These are phyloP conservation scores for Letharia columbiana DNA, from an alignment of 495 filamentous ascomycete species.

Conservation along the genomic window DNA sequence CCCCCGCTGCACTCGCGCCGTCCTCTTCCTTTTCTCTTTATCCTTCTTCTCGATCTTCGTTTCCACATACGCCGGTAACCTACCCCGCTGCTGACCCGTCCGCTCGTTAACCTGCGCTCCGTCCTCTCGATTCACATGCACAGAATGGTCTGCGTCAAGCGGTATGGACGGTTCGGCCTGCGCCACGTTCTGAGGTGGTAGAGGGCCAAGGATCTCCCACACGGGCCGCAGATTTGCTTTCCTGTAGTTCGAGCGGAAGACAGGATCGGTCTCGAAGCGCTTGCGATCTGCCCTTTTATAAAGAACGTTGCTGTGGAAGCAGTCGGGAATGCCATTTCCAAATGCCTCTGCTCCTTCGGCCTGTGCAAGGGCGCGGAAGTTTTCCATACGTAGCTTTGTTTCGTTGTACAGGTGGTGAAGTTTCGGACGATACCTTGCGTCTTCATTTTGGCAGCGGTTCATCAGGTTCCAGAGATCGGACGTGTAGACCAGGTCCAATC, in stretches of 20 bases:
- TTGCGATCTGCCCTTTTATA: slow-evolving; percentile 12
- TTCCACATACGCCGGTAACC: not conserved
- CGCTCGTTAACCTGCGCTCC: not conserved
- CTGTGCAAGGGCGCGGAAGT: not conserved
- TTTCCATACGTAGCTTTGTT: slow-evolving; percentile 9
- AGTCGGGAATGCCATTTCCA: not conserved
- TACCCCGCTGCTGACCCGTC: not conserved
- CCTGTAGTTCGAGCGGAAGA: slow-evolving; percentile 9
- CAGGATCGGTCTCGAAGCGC: slow-evolving; percentile 12
- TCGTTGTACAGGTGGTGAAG: not conserved
- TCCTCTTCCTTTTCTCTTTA: not conserved
- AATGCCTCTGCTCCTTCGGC: not conserved
- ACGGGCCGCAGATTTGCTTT: slow-evolving; percentile 1
- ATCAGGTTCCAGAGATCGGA: slow-evolving; percentile 32
- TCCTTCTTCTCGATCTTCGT: not conserved
- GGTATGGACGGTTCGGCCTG: not conserved
- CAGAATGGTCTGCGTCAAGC: not conserved
- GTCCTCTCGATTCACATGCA: not conserved
- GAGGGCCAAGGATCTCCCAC: not conserved
- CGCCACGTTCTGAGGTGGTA: not conserved
- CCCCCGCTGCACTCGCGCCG: not conserved
- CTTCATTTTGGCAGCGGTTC: slow-evolving; percentile 3
- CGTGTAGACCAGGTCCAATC: slow-evolving; percentile 40
- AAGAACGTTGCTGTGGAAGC: slow-evolving; percentile 18
- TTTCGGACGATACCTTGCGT: slow-evolving; percentile 5